Conservation (phyloP, 176 grass and related monocot species). For the Bolboschoenus planiculmis region DNA sequence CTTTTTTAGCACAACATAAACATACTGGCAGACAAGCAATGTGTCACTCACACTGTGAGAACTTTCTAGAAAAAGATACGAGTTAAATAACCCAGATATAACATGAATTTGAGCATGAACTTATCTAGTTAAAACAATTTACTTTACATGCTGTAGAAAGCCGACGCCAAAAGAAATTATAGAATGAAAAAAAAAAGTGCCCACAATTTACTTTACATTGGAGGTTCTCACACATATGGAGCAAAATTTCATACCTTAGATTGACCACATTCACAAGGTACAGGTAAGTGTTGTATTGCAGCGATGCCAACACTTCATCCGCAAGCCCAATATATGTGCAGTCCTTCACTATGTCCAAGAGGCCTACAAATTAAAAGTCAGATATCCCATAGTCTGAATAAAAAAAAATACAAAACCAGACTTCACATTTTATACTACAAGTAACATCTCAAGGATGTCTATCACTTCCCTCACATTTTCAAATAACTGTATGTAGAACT, state of each 20-base stretch:
- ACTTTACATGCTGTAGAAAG: too few relatives aligned
- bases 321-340: constrained; percentile 91
- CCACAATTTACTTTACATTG: background rate
- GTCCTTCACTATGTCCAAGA: constrained; percentile 78
- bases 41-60: background rate
- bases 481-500: background rate
- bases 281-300: constrained; percentile 69
- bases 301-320: constrained; percentile 74
- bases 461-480: background rate
- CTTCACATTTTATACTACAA: constrained; percentile 1
- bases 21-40: too few relatives aligned
- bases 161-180: background rate
- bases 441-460: constrained; percentile 18
- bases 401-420: constrained; percentile 14
- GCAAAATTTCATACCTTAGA: constrained; percentile 43
- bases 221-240: background rate
- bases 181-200: background rate
- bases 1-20: background rate
- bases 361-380: constrained; percentile 34
- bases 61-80: background rate
- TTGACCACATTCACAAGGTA: constrained; percentile 92
- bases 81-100: background rate
- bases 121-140: background rate
- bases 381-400: constrained; percentile 28
- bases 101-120: background rate